These are phyloP conservation scores for Mortierella sp. DNA, from an alignment of 371 early-diverging fungal species.

Conservation along the genomic window DNA sequence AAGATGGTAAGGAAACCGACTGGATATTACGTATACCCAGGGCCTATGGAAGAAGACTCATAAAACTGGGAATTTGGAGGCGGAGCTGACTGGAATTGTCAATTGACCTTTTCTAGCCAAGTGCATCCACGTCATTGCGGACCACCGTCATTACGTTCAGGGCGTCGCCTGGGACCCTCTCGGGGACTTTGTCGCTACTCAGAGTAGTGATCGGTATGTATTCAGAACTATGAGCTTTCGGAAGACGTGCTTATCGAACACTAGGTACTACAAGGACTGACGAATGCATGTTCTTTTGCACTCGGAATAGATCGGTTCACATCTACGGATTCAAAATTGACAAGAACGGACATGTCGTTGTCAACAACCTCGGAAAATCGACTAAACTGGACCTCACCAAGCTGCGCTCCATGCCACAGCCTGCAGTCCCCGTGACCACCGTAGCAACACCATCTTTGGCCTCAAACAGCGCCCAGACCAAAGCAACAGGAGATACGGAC, in stretches of 20 bases:
- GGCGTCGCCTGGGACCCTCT: conserved; percentile 98
- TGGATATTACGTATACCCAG: not conserved
- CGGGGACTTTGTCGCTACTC: conserved; percentile 90
- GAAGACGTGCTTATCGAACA: not conserved
- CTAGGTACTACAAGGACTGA: not conserved
- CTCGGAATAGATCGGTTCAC: conserved; percentile 63
- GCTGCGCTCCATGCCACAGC: conserved; percentile 43
- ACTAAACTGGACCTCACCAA: conserved; percentile 56
- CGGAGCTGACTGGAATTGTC: not conserved
- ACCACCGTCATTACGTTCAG: conserved; percentile 95
- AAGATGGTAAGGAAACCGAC: conserved; percentile 67
- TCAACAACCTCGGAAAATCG: conserved; percentile 50
- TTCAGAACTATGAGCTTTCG: not conserved
- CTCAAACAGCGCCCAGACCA: conserved; percentile 39
- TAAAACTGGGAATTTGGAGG: not conserved
- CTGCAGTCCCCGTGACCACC: not conserved
- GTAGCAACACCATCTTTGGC: conserved; percentile 4
- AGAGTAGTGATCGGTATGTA: conserved; percentile 91
- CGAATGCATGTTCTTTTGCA: not conserved
- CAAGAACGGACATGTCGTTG: conserved; percentile 40
- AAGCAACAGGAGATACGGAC: conserved; percentile 28
- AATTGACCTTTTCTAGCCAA: conserved; percentile 64
- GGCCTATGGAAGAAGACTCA: not conserved
- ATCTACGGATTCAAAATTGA: conserved; percentile 57
- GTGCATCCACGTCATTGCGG: conserved; percentile 85